A percentile compares a stretch with the other conserved stretches of the same genome.
Evolutionary conservation across 306 rosid genomes (phyloP).

Genomic region (Ormosia emarginata): DNA sequence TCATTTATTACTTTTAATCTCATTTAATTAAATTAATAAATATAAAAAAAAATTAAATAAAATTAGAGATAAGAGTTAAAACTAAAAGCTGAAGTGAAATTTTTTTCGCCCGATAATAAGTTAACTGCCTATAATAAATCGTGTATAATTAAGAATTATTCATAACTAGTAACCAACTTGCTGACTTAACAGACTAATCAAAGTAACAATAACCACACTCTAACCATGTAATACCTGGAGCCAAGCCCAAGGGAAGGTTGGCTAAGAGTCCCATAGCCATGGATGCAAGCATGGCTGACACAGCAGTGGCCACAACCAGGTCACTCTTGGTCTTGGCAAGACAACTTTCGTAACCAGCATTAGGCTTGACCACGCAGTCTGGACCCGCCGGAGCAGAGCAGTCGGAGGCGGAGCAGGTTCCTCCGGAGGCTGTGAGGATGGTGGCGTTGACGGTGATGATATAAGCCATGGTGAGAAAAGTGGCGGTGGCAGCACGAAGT

Average conservation of each 20-base stretch:
- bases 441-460: conserved; percentile 94
- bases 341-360: conserved; percentile 65
- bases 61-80: no score
- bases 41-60: no score
- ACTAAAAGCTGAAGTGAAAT: no score
- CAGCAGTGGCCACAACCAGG: conserved; percentile 73
- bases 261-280: conserved; percentile 80
- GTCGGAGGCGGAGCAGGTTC: conserved; percentile 60
- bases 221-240: conserved; percentile 49
- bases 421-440: conserved; percentile 71
- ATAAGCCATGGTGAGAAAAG: conserved; percentile 94
- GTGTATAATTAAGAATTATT: no score
- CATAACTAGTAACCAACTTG: no score
- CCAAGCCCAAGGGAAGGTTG: conserved; percentile 79
- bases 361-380: conserved; percentile 49
- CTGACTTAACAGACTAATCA: no score
- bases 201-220: no score
- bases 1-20: no score
- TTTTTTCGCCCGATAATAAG: no score
- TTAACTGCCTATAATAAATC: background rate
- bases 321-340: conserved; percentile 64
- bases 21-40: no score
- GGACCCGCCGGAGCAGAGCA: conserved; percentile 50
- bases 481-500: conserved; percentile 77
- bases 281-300: conserved; percentile 68